phyloP scores from a whole-genome alignment of 1,139 yeast genomes.

The Suhomyces kunorum region DNA sequence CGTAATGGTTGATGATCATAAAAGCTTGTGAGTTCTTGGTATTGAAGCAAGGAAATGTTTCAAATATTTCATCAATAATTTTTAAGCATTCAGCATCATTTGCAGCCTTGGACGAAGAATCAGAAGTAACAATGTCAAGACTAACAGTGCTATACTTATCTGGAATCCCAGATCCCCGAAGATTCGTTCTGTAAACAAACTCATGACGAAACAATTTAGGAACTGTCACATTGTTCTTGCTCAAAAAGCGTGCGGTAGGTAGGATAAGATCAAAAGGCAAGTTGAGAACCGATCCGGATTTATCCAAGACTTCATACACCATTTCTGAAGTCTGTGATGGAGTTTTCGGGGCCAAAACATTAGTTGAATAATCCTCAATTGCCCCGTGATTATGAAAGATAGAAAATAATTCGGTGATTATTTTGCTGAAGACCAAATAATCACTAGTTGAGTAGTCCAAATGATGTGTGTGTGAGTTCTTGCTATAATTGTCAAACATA shows the following conservation, averaged over 20 bases:
- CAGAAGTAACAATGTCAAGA: slow-evolving; percentile 73
- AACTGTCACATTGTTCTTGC: slow-evolving; percentile 57
- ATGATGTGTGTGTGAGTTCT: slow-evolving; percentile 25
- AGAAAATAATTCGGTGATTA: slow-evolving; percentile 55
- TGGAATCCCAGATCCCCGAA: slow-evolving; percentile 64
- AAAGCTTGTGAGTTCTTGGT: slow-evolving; percentile 45
- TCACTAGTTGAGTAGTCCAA: slow-evolving; percentile 33
- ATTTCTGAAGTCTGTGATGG: slow-evolving; percentile 64
- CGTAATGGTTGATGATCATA: slow-evolving; percentile 76
- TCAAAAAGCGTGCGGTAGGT: slow-evolving; percentile 83
- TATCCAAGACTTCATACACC: slow-evolving; percentile 79
- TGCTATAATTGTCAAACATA: slow-evolving; percentile 60
- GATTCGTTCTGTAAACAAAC: slow-evolving; percentile 72
- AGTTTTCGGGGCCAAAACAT: slow-evolving; percentile 73
- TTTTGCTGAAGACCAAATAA: slow-evolving; percentile 46
- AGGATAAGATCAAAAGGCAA: slow-evolving; percentile 85
- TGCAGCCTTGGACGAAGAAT: slow-evolving; percentile 42
- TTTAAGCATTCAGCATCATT: slow-evolving; percentile 88
- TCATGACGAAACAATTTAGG: slow-evolving; percentile 75
- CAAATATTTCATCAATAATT: slow-evolving; percentile 72
- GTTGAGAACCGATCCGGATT: slow-evolving; percentile 82
- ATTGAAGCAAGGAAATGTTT: slow-evolving; percentile 64
- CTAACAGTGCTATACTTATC: slow-evolving; percentile 77
- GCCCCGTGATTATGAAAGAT: slow-evolving; percentile 87
- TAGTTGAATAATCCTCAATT: slow-evolving; percentile 59